A percentile compares a stretch with the other conserved stretches of the same genome.
Conservation (phyloP, 2,329 filamentous ascomycete genomes). For the Neofusicoccum cordaticola region DNA sequence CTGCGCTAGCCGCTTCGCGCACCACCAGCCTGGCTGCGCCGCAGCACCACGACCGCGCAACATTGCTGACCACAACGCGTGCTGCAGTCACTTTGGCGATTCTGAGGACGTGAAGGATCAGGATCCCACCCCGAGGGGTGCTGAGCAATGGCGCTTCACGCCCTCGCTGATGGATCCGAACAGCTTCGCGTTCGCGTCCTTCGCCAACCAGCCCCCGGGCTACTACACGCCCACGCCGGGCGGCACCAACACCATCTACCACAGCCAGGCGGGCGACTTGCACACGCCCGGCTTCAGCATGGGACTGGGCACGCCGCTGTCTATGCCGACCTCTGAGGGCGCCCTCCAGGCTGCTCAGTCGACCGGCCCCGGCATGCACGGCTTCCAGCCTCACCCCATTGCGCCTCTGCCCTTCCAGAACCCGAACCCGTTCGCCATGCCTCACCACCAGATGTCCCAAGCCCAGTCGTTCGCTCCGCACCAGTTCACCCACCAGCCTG, state of each 20-base stretch:
- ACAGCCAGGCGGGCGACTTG: constrained; percentile 79
- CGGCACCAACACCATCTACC: constrained; percentile 75
- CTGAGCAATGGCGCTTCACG: constrained; percentile 83
- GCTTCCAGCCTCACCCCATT: constrained; percentile 56
- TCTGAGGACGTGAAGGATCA: constrained; percentile 64
- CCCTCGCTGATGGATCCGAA: constrained; percentile 85
- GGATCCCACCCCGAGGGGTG: constrained; percentile 77
- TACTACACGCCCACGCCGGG: constrained; percentile 89
- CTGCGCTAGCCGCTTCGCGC: constrained; percentile 17
- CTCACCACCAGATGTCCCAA: constrained; percentile 40
- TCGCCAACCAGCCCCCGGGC: constrained; percentile 74
- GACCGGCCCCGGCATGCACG: constrained; percentile 53
- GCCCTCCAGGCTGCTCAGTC: constrained; percentile 59
- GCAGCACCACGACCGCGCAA: neutral
- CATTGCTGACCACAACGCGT: constrained; percentile 6
- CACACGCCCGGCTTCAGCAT: constrained; percentile 77
- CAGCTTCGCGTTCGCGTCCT: constrained; percentile 74
- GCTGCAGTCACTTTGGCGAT: constrained; percentile 43
- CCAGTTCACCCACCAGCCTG: constrained; percentile 76
- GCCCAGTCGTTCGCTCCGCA: constrained; percentile 68
- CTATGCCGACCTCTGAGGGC: constrained; percentile 70
- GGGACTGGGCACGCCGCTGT: constrained; percentile 76
- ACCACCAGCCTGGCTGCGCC: neutral
- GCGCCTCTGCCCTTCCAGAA: constrained; percentile 52
- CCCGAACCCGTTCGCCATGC: constrained; percentile 68